These are phyloP conservation scores for Blastocystis sp. DNA, from an alignment of 352 stramenopile genomes.

Conservation along the genomic window DNA sequence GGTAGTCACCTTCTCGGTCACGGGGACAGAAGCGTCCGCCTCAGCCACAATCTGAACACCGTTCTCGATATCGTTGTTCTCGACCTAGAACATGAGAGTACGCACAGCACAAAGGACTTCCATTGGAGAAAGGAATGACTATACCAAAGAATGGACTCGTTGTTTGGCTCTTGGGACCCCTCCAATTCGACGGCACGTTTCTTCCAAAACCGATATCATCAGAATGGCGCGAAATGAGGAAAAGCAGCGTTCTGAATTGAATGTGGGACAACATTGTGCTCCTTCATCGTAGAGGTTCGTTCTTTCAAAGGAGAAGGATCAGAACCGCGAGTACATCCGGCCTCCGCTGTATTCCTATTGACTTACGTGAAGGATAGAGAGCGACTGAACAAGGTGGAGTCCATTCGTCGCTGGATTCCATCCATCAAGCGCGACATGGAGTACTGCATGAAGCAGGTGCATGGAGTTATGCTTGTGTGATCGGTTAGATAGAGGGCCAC, in stretches of 20 bases:
- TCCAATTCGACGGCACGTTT: too few relatives aligned
- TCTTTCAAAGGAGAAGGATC: conserved; percentile 55
- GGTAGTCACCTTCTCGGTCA: conserved; percentile 87
- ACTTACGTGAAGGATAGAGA: not conserved
- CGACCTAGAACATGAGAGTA: conserved; percentile 31
- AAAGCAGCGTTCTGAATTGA: conserved; percentile 64
- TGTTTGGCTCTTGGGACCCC: too few relatives aligned
- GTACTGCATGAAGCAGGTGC: conserved; percentile 65
- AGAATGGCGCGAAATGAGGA: conserved; percentile 68
- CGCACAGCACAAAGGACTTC: not conserved
- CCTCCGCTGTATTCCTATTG: conserved; percentile 9
- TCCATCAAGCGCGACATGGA: conserved; percentile 60
- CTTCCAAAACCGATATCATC: not conserved
- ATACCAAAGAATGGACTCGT: conserved; percentile 18
- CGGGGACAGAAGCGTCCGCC: conserved; percentile 5
- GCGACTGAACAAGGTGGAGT: conserved; percentile 2
- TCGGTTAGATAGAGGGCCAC: conserved; percentile 48
- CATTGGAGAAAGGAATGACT: conserved; percentile 33
- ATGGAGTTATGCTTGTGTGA: not conserved
- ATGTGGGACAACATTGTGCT: not conserved
- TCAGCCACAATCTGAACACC: conserved; percentile 59
- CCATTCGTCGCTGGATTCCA: conserved; percentile 67
- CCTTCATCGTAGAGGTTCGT: conserved; percentile 32
- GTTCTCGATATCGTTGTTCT: conserved; percentile 63
- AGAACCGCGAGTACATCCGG: not conserved